Conservation (phyloP, 345 rosid genomes). For the Acer campestre region DNA sequence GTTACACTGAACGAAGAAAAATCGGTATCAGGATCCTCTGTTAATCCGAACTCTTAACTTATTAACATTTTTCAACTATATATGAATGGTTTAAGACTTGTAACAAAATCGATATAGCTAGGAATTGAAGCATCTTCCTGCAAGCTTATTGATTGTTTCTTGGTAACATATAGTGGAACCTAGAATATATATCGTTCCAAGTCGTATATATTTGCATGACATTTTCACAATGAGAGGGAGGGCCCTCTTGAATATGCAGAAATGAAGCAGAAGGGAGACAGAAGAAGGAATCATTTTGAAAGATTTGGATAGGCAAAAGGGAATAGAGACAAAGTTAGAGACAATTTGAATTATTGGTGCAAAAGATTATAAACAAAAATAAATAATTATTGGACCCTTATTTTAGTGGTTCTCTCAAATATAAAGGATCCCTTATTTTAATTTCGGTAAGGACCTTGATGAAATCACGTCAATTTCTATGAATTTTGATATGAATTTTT, state of each 20-base stretch:
- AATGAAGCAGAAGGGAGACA: not conserved
- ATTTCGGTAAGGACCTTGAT: no score
- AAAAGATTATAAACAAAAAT: not conserved
- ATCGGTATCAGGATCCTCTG: no score
- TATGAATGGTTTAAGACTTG: not conserved
- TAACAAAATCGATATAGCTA: no score
- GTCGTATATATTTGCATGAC: not conserved
- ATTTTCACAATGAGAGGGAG: not conserved
- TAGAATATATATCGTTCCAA: not conserved
- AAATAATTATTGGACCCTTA: not conserved
- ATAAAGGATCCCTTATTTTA: no score
- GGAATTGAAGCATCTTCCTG: not conserved
- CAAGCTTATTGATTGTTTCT: not conserved
- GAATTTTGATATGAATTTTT: no score
- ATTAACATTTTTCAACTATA: no score
- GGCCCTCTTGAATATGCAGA: not conserved
- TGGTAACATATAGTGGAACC: not conserved
- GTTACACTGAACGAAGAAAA: no score
- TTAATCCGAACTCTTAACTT: no score
- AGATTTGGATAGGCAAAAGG: not conserved
- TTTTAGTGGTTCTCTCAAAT: not conserved
- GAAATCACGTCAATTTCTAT: no score
- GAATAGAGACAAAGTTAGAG: conserved; percentile 16
- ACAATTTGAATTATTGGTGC: conserved; percentile 8
- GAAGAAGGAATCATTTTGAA: not conserved